A percentile compares a stretch with the other conserved stretches of the same genome.
phyloP scores from a whole-genome alignment of 139 green algal species.

The Diplosphaera chodatii region DNA sequence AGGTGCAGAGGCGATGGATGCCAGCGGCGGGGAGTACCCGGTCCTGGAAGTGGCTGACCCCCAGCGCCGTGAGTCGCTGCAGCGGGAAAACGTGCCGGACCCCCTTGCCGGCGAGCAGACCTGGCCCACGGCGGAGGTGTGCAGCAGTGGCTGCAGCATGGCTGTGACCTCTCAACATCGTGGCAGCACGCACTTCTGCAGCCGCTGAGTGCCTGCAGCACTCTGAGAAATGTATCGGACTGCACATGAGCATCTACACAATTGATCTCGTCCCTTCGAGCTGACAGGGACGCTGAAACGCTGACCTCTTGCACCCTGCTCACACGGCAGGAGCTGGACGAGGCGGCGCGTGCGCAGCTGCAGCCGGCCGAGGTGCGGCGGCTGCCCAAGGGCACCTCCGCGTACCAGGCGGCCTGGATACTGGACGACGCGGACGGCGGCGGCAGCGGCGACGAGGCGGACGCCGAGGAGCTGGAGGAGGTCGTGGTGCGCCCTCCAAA shows the following conservation, averaged over 20 bases:
- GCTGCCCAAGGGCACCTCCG: slow-evolving; percentile 72
- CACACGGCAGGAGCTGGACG: slow-evolving; percentile 25
- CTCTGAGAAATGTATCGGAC: too few species aligned
- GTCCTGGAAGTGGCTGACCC: slow-evolving; percentile 41
- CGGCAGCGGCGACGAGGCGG: slow-evolving; percentile 19
- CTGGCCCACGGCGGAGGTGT: slow-evolving; percentile 86
- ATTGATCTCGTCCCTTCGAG: too few species aligned
- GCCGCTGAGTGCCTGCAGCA: too few species aligned
- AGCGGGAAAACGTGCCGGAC: slow-evolving; percentile 61
- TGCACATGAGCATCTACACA: too few species aligned
- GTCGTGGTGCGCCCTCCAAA: slow-evolving; percentile 16
- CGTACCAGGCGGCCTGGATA: slow-evolving; percentile 94
- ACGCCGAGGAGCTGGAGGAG: slow-evolving; percentile 33
- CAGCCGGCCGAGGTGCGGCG: slow-evolving; percentile 23
- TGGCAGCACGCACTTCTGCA: too few species aligned
- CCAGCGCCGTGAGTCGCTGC: slow-evolving; percentile 43
- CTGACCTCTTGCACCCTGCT: too few species aligned
- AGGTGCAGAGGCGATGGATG: slow-evolving; percentile 6
- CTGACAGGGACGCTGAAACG: too few species aligned
- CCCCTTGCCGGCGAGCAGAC: slow-evolving; percentile 73
- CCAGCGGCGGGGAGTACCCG: slow-evolving; percentile 4
- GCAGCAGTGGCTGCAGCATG: too few species aligned
- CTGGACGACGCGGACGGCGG: slow-evolving; percentile 51
- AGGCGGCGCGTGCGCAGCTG: slow-evolving; percentile 24
- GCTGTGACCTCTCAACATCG: too few species aligned